Percentiles rank a stretch among this genome's conserved stretches.
Conservation (phyloP, 257 asterid genomes). For the Petunia axillaris region DNA sequence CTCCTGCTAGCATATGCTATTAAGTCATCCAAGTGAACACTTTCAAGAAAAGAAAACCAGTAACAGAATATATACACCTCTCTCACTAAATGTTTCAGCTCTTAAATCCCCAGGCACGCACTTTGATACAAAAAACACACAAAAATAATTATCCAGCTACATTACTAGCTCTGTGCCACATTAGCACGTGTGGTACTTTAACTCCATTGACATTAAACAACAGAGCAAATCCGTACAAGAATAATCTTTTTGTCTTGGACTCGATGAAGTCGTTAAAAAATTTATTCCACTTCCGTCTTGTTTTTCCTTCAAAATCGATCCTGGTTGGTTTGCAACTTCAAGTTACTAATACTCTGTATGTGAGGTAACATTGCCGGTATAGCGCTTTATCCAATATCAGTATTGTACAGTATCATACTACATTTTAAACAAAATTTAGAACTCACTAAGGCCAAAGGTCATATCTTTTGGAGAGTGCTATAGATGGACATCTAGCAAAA, state of each 20-base stretch:
- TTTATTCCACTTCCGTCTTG: background rate
- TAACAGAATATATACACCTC: background rate
- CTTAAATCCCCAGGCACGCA: background rate
- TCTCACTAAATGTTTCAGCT: slow-evolving; percentile 13
- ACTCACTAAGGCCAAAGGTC: background rate
- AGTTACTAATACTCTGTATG: background rate
- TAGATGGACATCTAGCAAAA: background rate
- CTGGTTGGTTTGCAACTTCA: background rate
- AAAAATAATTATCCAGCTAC: background rate
- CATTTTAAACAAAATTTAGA: background rate
- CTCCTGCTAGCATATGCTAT: slow-evolving; percentile 4
- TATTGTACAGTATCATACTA: background rate
- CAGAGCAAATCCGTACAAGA: background rate
- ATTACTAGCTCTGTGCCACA: background rate
- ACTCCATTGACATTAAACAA: background rate
- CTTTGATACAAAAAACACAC: background rate
- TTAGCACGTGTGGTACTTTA: background rate
- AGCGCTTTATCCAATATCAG: background rate
- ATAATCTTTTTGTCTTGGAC: background rate
- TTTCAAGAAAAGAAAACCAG: background rate
- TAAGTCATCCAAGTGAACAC: slow-evolving; percentile 13
- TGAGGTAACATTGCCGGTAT: background rate
- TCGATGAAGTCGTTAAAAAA: background rate
- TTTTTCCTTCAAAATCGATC: background rate
- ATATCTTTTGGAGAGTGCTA: background rate